Conservation (phyloP, 1,284 basidiomycete species). For the Moesziomyces parantarcticus region DNA sequence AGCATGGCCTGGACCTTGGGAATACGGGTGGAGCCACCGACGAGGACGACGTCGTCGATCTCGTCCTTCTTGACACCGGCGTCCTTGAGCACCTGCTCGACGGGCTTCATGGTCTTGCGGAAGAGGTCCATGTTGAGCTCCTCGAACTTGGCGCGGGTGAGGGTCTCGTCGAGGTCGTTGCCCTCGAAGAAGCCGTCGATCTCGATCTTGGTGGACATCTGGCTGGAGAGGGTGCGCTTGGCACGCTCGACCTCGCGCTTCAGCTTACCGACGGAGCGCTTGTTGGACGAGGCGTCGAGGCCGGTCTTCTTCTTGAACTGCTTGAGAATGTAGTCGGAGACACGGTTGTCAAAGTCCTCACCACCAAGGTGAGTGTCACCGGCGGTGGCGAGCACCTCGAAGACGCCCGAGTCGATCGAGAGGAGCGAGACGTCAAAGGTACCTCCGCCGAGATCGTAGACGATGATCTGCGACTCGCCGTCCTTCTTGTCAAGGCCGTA, state of each 20-base stretch:
- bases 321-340: conserved; percentile 67
- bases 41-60: conserved; percentile 93
- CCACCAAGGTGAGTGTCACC: conserved; percentile 99
- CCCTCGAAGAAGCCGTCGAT: conserved; percentile 89
- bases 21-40: conserved; percentile 98
- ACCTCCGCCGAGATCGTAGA: conserved; percentile 98
- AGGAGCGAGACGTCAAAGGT: conserved; percentile 98
- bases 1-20: conserved; percentile 93
- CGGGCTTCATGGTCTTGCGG: conserved; percentile 99
- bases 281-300: conserved; percentile 82
- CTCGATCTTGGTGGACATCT: conserved; percentile 79
- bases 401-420: conserved; percentile 95
- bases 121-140: conserved; percentile 99
- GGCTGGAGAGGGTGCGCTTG: conserved; percentile 90
- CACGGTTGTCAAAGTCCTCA: conserved; percentile 95
- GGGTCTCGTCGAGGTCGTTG: conserved; percentile 95
- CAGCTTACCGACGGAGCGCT: conserved; percentile 92
- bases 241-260: conserved; percentile 99
- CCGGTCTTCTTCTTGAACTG: conserved; percentile 68
- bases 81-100: conserved; percentile 98
- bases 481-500: conserved; percentile 97
- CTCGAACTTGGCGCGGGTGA: conserved; percentile 96
- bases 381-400: conserved; percentile 95
- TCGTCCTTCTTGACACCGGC: conserved; percentile 97
- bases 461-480: conserved; percentile 93